Evolutionary conservation across 805 yeast genomes (phyloP).

Genomic region (Metschnikowia santaceciliae): DNA sequence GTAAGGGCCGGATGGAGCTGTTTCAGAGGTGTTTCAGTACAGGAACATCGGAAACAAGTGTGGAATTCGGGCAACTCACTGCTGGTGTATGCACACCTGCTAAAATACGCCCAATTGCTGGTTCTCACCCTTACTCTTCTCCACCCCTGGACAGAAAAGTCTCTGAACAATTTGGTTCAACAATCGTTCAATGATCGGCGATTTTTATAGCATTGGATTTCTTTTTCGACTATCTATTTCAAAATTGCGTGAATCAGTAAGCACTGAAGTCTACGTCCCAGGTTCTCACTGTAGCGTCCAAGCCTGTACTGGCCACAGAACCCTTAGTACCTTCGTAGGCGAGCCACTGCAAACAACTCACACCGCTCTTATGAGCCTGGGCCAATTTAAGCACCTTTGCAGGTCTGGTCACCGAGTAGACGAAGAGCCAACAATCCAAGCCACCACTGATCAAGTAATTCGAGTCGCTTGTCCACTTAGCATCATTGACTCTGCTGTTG

Average conservation of each 20-base stretch:
- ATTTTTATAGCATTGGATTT: too few species aligned
- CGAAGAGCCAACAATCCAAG: slow-evolving; percentile 72
- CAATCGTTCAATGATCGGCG: too few species aligned
- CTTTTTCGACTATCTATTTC: too few species aligned
- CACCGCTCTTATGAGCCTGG: slow-evolving; percentile 89
- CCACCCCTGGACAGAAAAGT: not conserved
- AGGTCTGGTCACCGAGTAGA: slow-evolving; percentile 79
- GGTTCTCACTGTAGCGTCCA: slow-evolving; percentile 73
- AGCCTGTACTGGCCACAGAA: slow-evolving; percentile 64
- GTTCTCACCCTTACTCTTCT: not conserved
- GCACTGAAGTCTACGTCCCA: slow-evolving; percentile 51
- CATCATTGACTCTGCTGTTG: slow-evolving; percentile 71
- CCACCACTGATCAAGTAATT: slow-evolving; percentile 75
- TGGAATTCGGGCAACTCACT: not conserved
- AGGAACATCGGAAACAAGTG: not conserved
- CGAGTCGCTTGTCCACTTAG: slow-evolving; percentile 76
- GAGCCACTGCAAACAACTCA: slow-evolving; percentile 70
- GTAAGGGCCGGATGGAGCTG: not conserved
- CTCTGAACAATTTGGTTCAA: too few species aligned
- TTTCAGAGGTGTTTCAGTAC: not conserved
- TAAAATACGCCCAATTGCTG: not conserved
- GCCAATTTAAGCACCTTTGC: slow-evolving; percentile 67
- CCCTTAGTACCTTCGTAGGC: slow-evolving; percentile 30
- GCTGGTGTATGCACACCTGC: not conserved
- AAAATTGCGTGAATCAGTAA: not conserved